Base-by-base conservation (phyloP, 2,329 filamentous ascomycete species). In the Basipetospora chlamydospora region DNA sequence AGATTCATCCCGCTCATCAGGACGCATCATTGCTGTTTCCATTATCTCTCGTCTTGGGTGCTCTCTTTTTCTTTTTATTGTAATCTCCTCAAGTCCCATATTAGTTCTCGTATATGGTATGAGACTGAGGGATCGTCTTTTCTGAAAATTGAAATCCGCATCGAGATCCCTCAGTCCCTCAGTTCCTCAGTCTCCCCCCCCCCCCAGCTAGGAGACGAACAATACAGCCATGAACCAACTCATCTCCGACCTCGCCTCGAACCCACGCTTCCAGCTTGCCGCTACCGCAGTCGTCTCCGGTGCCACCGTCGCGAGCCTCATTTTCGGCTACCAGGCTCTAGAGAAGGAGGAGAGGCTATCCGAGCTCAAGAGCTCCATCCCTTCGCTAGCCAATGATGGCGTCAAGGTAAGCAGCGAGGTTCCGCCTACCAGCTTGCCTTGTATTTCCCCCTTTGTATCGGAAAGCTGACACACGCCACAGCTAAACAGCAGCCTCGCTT, bases 261-360 rank as follows among this genome's bases (percentile, higher is more conserved):
- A 57, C 46, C 57, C 64, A 23, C 63, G 62, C 18, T 51, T 67
- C 28, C 82, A 86, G 53, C 61, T 90, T 25, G 69, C 75, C 13
- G 71, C 77, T 3, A 85, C 82, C 0, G 83, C 83, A 2, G 61
- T 83, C 16, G 58, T 73, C 11, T 79, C 74, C 0, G 75, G 73
- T 13, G 67, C 66, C 7, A 61, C 73, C 1, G 73, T 70, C 18
- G 73, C 73, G 3, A 63, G 64, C n/a, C 59, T 72, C 6, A 63
- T 80, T 22, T 55, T 80, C 11, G 70, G 71, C 15, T 77, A 73
- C 46, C 76, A 80, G 52, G 63, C 63, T 26, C 53, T 77, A n/a
- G 64, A 68, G 42, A 54, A 69, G 21, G 61, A 68, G 41, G 65
- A 67, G 45, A 64, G 66, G 22, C 51, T 78, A 5, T 59, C 63